Conservation (phyloP, 129 eudicot genomes). For the Flaveria ramosissima region DNA sequence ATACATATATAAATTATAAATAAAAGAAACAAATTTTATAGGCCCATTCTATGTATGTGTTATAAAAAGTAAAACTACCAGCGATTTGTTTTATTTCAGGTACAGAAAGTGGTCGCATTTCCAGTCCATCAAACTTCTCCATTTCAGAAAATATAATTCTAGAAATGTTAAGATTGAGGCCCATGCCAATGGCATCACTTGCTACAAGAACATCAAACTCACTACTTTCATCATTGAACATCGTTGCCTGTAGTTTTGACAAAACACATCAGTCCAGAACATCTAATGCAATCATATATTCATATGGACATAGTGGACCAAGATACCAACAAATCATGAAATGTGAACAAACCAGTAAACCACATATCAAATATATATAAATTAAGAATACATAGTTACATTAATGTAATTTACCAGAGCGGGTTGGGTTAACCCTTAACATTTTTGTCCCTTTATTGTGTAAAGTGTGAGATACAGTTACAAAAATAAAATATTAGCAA, state of each 20-base stretch:
- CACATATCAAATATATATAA: not conserved
- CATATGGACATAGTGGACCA: slow-evolving; percentile 11
- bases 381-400: not conserved
- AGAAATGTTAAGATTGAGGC: slow-evolving; percentile 91
- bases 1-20: not conserved
- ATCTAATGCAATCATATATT: slow-evolving; percentile 20
- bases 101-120: slow-evolving; percentile 68
- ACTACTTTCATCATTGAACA: slow-evolving; percentile 87
- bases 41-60: not conserved
- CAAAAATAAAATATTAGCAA: not conserved
- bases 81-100: slow-evolving; percentile 97
- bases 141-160: slow-evolving; percentile 84
- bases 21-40: not conserved
- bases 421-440: not conserved
- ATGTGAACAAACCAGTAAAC: not conserved
- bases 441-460: not conserved
- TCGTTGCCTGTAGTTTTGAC: slow-evolving; percentile 83
- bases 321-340: slow-evolving; percentile 18
- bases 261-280: slow-evolving; percentile 31
- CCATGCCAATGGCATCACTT: slow-evolving; percentile 99
- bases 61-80: slow-evolving; percentile 42
- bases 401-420: not conserved
- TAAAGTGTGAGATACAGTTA: not conserved
- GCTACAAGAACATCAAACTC: slow-evolving; percentile 98
- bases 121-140: slow-evolving; percentile 80